Percentiles rank a stretch among this genome's conserved stretches.
These are phyloP conservation scores for Aspergillus baeticus DNA, from an alignment of 495 filamentous ascomycete genomes.

Conservation along the genomic window DNA sequence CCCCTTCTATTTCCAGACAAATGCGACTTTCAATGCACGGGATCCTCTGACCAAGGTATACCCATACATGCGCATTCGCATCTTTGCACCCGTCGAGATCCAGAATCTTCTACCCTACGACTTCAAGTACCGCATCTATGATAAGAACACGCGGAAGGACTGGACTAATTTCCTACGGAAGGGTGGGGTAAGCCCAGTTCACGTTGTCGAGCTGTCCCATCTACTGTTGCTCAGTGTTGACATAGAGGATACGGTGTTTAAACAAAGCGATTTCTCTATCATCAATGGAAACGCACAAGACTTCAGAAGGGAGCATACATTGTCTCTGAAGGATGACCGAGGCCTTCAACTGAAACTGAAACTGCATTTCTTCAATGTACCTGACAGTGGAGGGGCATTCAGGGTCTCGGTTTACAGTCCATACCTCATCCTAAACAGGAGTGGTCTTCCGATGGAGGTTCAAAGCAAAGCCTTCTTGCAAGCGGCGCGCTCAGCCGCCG, in stretches of 20 bases:
- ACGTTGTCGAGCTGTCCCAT: conserved; percentile 94
- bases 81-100: conserved; percentile 88
- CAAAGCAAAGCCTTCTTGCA: conserved; percentile 86
- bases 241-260: conserved; percentile 94
- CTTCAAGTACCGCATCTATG: conserved; percentile 98
- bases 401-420: conserved; percentile 90
- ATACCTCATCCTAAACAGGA: conserved; percentile 93
- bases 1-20: conserved; percentile 95
- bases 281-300: conserved; percentile 87
- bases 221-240: conserved; percentile 88
- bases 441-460: conserved; percentile 83
- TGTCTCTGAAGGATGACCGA: conserved; percentile 81
- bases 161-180: conserved; percentile 98
- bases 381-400: conserved; percentile 93
- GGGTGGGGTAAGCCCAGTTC: conserved; percentile 92
- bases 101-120: conserved; percentile 95
- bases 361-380: conserved; percentile 90
- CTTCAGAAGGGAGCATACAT: conserved; percentile 74
- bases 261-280: conserved; percentile 92
- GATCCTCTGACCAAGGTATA: conserved; percentile 80
- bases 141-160: conserved; percentile 95
- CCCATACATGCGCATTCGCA: conserved; percentile 88
- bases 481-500: conserved; percentile 75
- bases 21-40: conserved; percentile 75
- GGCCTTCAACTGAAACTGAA: conserved; percentile 76